Conservation (phyloP, 2,329 filamentous ascomycete genomes). For the Colletotrichum sp. region DNA sequence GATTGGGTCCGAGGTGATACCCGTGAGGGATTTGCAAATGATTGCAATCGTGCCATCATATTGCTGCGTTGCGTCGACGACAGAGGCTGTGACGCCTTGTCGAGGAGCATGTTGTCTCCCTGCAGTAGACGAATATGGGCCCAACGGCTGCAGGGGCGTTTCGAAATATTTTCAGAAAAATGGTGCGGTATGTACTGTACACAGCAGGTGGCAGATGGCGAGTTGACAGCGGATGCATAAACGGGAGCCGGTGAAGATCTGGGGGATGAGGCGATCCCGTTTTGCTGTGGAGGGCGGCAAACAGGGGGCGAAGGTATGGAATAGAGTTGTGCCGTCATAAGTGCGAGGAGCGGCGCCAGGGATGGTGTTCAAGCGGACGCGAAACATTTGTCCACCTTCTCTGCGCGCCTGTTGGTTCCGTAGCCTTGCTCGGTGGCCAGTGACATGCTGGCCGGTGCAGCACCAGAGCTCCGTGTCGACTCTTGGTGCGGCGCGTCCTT, state of each 20-base stretch:
- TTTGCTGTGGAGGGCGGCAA: not conserved
- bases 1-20: not conserved
- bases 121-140: not conserved
- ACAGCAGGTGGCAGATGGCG: not conserved
- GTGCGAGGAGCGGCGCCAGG: not conserved
- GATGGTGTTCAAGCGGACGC: not conserved
- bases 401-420: not conserved
- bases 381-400: not conserved
- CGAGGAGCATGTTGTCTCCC: not conserved
- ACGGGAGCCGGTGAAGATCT: conserved; percentile 3
- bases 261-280: conserved; percentile 19
- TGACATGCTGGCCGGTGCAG: not conserved
- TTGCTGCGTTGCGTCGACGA: not conserved
- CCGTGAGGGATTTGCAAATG: not conserved
- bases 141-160: conserved; percentile 12
- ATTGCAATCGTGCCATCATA: not conserved
- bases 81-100: not conserved
- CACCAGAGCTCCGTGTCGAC: not conserved
- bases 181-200: not conserved
- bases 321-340: not conserved
- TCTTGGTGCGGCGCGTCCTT: conserved; percentile 8
- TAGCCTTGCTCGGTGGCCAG: conserved; percentile 5
- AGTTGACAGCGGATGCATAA: not conserved
- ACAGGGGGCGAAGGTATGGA: conserved; percentile 2
- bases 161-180: conserved; percentile 16